Evolutionary conservation across 2,329 filamentous ascomycete genomes (phyloP).

Genomic region (Neodidymelliopsis sp.): DNA sequence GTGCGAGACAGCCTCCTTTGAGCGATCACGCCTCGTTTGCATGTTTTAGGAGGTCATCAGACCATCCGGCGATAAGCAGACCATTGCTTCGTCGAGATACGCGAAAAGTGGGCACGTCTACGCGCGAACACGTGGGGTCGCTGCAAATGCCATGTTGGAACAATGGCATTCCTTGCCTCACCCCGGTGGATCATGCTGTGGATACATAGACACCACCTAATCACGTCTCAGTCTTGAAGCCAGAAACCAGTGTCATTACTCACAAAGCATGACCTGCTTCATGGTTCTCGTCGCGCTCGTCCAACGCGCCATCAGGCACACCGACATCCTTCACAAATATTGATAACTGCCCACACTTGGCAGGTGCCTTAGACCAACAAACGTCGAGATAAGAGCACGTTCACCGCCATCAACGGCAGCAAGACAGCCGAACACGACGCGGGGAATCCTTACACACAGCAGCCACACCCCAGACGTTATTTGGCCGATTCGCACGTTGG

Average conservation of each 20-base stretch:
- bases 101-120: slow-evolving; percentile 17
- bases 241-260: too few relatives aligned
- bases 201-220: slow-evolving; percentile 14
- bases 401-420: slow-evolving; percentile 17
- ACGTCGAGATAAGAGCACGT: slow-evolving; percentile 16
- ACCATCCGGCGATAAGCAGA: slow-evolving; percentile 13
- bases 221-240: too few relatives aligned
- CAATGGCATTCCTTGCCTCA: slow-evolving; percentile 15
- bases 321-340: not conserved
- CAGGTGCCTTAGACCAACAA: slow-evolving; percentile 11
- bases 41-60: slow-evolving; percentile 7
- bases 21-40: slow-evolving; percentile 8
- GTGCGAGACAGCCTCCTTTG: slow-evolving; percentile 1
- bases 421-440: slow-evolving; percentile 13
- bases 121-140: slow-evolving; percentile 21
- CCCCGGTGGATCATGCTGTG: slow-evolving; percentile 13
- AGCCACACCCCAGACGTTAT: slow-evolving; percentile 5
- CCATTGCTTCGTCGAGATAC: slow-evolving; percentile 3
- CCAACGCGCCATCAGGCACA: not conserved
- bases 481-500: slow-evolving; percentile 7
- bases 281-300: too few relatives aligned
- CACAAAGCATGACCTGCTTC: too few relatives aligned
- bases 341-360: slow-evolving; percentile 15
- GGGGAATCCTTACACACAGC: slow-evolving; percentile 11
- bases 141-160: slow-evolving; percentile 13